A percentile compares a stretch with the other conserved stretches of the same genome.
Evolutionary conservation across 768 basidiomycete genomes (phyloP).

Genomic region (Serendipita vermifera): DNA sequence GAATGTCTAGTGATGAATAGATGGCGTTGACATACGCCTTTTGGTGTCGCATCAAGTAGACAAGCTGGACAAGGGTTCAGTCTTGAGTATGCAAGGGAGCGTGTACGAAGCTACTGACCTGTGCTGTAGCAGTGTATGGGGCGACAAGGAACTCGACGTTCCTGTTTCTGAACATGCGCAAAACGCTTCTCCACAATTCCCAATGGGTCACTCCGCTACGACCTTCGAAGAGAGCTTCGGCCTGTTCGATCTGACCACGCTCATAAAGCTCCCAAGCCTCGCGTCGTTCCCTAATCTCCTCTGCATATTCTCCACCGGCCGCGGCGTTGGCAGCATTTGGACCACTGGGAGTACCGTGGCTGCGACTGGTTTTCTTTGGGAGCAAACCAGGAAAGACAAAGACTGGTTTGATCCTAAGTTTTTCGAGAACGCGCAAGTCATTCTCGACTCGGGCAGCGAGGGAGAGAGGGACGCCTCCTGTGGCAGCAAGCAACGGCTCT

Average conservation of each 20-base stretch:
- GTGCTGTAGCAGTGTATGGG: slow-evolving; percentile 90
- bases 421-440: slow-evolving; percentile 83
- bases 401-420: slow-evolving; percentile 90
- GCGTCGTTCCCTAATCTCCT: slow-evolving; percentile 60
- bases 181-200: slow-evolving; percentile 90
- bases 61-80: slow-evolving; percentile 41
- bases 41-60: slow-evolving; percentile 85
- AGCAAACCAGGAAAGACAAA: slow-evolving; percentile 90
- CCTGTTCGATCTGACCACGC: slow-evolving; percentile 76
- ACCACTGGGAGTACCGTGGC: slow-evolving; percentile 41
- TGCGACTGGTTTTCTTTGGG: slow-evolving; percentile 62
- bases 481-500: slow-evolving; percentile 87
- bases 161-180: slow-evolving; percentile 85
- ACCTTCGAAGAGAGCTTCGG: slow-evolving; percentile 71
- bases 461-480: slow-evolving; percentile 86
- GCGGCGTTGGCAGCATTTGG: background rate
- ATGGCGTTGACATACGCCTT: slow-evolving; percentile 93
- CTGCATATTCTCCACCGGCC: slow-evolving; percentile 27
- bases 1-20: slow-evolving; percentile 78
- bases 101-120: slow-evolving; percentile 43
- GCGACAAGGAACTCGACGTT: slow-evolving; percentile 94
- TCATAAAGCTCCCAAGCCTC: slow-evolving; percentile 94
- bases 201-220: slow-evolving; percentile 57
- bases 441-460: slow-evolving; percentile 79
- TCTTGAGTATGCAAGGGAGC: background rate